Evolutionary conservation across 768 basidiomycete genomes (phyloP).

Genomic region (Kwoniella mangroviensis): DNA sequence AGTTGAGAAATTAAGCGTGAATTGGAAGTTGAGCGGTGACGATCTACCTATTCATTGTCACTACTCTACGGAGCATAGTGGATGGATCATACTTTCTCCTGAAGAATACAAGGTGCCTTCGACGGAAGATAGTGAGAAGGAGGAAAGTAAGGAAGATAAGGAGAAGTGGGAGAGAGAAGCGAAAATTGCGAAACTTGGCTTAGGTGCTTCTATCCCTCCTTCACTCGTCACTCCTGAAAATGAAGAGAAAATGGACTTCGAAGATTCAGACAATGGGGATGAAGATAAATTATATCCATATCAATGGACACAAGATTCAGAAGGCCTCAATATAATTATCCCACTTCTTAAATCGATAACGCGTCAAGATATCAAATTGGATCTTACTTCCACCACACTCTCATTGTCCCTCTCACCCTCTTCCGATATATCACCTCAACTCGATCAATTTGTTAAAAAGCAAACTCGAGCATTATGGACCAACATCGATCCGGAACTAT

Average conservation of each 20-base stretch:
- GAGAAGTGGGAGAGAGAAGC: slow-evolving; percentile 27
- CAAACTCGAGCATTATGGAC: slow-evolving; percentile 66
- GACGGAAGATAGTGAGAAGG: slow-evolving; percentile 4
- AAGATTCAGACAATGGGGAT: not conserved
- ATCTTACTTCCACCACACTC: slow-evolving; percentile 23
- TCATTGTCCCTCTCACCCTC: slow-evolving; percentile 6
- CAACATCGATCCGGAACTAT: slow-evolving; percentile 72
- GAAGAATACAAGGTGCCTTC: slow-evolving; percentile 25
- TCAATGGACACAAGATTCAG: slow-evolving; percentile 88
- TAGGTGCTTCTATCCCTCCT: slow-evolving; percentile 29
- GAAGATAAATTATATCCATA: slow-evolving; percentile 70
- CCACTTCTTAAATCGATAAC: slow-evolving; percentile 69
- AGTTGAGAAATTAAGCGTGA: slow-evolving; percentile 16
- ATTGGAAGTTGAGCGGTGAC: slow-evolving; percentile 44
- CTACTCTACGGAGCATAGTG: slow-evolving; percentile 27
- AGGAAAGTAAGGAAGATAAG: slow-evolving; percentile 17
- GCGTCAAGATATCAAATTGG: slow-evolving; percentile 29
- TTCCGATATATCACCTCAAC: not conserved
- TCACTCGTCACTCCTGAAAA: not conserved
- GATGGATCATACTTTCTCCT: slow-evolving; percentile 40
- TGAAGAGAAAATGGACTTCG: slow-evolving; percentile 1
- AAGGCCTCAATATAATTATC: slow-evolving; percentile 81
- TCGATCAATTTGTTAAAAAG: slow-evolving; percentile 32
- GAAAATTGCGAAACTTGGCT: slow-evolving; percentile 31
- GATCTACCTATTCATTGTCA: slow-evolving; percentile 43